phyloP scores from a whole-genome alignment of 805 yeast genomes.

The Ogataea angusta region DNA sequence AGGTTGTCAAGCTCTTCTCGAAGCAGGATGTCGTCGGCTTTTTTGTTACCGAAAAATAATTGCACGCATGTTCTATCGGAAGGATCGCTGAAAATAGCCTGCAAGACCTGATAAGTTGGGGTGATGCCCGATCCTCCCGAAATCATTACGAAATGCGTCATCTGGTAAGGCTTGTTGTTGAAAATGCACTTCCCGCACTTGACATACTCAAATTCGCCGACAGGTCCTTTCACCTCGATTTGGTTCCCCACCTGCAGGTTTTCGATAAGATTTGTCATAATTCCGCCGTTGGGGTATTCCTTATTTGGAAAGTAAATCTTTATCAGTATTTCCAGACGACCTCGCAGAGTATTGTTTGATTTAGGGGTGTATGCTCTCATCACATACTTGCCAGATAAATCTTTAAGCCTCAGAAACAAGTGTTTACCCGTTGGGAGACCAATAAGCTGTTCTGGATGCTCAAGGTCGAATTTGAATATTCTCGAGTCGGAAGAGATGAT shows the following conservation, averaged over 20 bases:
- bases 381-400: conserved; percentile 24
- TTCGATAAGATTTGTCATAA: conserved; percentile 31
- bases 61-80: conserved; percentile 44
- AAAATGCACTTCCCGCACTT: conserved; percentile 14
- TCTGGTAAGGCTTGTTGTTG: conserved; percentile 11
- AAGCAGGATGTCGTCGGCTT: conserved; percentile 43
- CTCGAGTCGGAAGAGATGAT: conserved; percentile 30
- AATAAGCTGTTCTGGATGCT: conserved; percentile 30
- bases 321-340: conserved; percentile 30
- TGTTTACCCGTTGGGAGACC: conserved; percentile 36
- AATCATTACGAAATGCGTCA: conserved; percentile 39
- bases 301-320: conserved; percentile 33
- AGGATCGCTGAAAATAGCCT: conserved; percentile 41
- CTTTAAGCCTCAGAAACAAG: conserved; percentile 28
- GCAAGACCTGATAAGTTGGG: conserved; percentile 51
- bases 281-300: conserved; percentile 31
- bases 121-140: conserved; percentile 59
- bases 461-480: conserved; percentile 30
- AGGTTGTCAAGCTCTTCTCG: conserved; percentile 43
- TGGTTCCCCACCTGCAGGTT: conserved; percentile 20
- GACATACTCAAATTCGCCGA: conserved; percentile 31
- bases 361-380: conserved; percentile 37
- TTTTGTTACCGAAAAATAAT: conserved; percentile 43
- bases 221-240: conserved; percentile 32
- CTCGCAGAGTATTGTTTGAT: conserved; percentile 27